Evolutionary conservation across 208 protist species (phyloP).

Genomic region (Blechomonas ayalai): DNA sequence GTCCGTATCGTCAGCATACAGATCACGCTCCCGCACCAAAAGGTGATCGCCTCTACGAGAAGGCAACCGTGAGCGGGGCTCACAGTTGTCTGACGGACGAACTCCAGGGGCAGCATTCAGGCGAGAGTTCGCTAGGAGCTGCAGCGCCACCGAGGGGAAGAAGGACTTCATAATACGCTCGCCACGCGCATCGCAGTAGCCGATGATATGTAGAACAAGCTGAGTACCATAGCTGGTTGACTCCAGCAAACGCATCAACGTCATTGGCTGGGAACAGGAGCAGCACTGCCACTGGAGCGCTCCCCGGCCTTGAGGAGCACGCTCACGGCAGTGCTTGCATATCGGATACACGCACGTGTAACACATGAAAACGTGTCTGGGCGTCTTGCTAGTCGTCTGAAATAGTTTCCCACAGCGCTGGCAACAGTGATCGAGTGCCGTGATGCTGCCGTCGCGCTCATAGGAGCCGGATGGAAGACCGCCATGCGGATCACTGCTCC

Average conservation of each 20-base stretch:
- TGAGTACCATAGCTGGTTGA: constrained; percentile 32
- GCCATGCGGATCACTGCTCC: too few relatives aligned
- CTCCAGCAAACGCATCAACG: constrained; percentile 62
- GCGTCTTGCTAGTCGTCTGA: not conserved
- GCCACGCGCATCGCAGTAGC: constrained; percentile 57
- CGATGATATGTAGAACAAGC: constrained; percentile 50
- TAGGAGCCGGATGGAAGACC: not conserved
- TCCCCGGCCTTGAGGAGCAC: not conserved
- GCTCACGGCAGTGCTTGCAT: constrained; percentile 50
- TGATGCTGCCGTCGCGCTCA: not conserved
- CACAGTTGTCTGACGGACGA: too few relatives aligned
- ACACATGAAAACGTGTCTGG: constrained; percentile 19
- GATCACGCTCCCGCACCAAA: too few relatives aligned
- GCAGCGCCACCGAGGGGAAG: constrained; percentile 36
- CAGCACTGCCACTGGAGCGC: constrained; percentile 44
- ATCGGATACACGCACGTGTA: constrained; percentile 48
- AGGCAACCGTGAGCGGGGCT: too few relatives aligned
- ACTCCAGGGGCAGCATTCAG: not conserved
- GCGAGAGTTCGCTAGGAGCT: not conserved
- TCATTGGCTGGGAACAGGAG: constrained; percentile 29
- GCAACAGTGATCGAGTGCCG: constrained; percentile 23
- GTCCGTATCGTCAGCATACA: too few relatives aligned
- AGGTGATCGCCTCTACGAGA: too few relatives aligned
- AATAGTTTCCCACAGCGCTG: constrained; percentile 54
- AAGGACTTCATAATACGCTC: constrained; percentile 58